Evolutionary conservation across 2,329 filamentous ascomycete genomes (phyloP), one percentile per base, ranked within the genome.

Genomic region (Herpotrichia juniperi): DNA sequence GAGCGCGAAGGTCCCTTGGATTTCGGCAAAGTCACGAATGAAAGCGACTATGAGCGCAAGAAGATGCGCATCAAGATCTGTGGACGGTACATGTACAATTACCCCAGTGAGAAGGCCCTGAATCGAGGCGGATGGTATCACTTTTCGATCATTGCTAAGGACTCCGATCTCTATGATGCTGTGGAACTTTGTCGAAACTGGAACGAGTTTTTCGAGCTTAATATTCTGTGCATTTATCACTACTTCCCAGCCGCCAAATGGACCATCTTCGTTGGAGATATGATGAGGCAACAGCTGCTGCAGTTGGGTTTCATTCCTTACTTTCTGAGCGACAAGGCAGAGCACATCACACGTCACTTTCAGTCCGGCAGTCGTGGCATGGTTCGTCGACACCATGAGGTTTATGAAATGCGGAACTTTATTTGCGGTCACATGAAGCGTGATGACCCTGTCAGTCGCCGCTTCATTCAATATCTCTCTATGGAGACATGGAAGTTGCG

Each of bases 191-290:
- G 79, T 56, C 74, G 78, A 22, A 78, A 78, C 59, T 81, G 78
- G 79, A 75, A 79, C 34, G 79, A 81, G 57, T 79, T 81, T 58
- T 79, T n/a, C 74, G 75, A 81, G 56, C 63, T 82, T 17, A 79
- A 76, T 49, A 74, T 76, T 34, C 68, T 81, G 2, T 73, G 76
- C 7, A 51, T 72, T 9, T 78, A 77, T 65, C 68, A 77, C 39
- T 81, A 77, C 55, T 81, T 82, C 43, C 79, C 79, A 0, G 75
- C 74, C 1, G 68, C 74, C 11, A 77, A 78, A 52, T 81, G 78
- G 78, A 64, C 69, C 1, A 67, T 63, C 3, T 80, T 76, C 71
- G 67, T 73, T 16, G 71, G 75, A 6, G 73, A 77, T 58, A 50
- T 63, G 4, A 46, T 70, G 3, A 71, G 71, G 21, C 69, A 75